A percentile compares a stretch with the other conserved stretches of the same genome.
Evolutionary conservation across 164 flowering plant species (phyloP).

Genomic region (Piper longum): DNA sequence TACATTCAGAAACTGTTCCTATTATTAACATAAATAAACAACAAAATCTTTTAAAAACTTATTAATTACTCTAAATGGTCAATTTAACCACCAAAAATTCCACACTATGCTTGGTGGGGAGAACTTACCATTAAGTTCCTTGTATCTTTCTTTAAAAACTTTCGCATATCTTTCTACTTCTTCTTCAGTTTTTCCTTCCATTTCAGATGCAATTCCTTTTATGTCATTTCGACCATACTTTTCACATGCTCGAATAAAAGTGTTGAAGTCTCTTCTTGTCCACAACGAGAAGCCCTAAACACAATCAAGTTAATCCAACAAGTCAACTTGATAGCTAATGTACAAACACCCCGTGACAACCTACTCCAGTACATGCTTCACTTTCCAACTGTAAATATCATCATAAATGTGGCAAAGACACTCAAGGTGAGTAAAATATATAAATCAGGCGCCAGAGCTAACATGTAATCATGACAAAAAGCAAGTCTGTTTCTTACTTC

Average conservation of each 20-base stretch:
- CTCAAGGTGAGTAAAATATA: neutral
- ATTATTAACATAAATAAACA: neutral
- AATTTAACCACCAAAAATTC: too few relatives aligned
- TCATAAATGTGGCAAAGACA: neutral
- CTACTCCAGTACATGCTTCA: neutral
- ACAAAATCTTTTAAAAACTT: neutral
- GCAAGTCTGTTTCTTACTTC: conserved; percentile 21
- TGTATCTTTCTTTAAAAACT: conserved; percentile 88
- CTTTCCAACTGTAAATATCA: neutral
- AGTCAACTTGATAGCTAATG: neutral
- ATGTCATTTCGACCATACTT: conserved; percentile 91
- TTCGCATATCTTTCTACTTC: conserved; percentile 95
- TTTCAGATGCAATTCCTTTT: conserved; percentile 73
- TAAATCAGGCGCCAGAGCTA: neutral
- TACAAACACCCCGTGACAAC: neutral
- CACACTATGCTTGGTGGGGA: neutral
- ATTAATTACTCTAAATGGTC: too few relatives aligned
- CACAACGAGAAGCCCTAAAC: conserved; percentile 86
- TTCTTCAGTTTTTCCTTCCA: conserved; percentile 91
- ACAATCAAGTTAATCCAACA: neutral
- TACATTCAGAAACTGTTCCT: neutral
- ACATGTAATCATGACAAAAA: neutral
- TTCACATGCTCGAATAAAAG: conserved; percentile 96
- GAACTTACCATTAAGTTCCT: conserved; percentile 72
- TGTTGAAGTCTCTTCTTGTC: conserved; percentile 93